Base-by-base conservation (phyloP, 257 asterid genomes). In the Solanum virginianum region DNA sequence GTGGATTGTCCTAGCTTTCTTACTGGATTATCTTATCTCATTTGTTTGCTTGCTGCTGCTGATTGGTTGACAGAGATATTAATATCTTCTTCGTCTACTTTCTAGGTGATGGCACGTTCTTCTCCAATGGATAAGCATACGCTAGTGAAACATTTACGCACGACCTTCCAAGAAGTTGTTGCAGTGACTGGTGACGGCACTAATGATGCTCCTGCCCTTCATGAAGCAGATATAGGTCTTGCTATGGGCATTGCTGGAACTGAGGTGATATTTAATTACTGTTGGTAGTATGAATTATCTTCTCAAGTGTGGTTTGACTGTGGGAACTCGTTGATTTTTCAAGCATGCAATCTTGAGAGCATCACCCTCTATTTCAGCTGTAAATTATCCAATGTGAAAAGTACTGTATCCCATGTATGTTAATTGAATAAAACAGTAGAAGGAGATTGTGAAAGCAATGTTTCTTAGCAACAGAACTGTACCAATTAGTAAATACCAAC, bases 101-200 rank as follows among this genome's bases (percentile, higher is more conserved):
- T 85, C 66, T 88, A 95, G 98, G 98, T 95, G 22, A 94, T 95
- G 98, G 98, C 97, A 87, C 98, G 98, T 81, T 95, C 98, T 83
- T 94, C 97, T 39, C 98, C 98, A 54, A 89, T 94, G 94, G 98
- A 95, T 91, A 95, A 95, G 88, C 98, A 94, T 86, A 87, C 90
- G 18, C 97, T 95, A 45, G 98, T 95, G 88, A 92, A 90, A 87
- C 94, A 88, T 87, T 86, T 94, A 85, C 93, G 98, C 56, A 86
- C 97, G 14, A 95, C 97, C 8, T 90, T 93, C 87, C 90, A 88
- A 75, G 98, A 95, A 84, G 98, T 95, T 71, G 98, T 95, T 88
- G 98, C 98, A 24, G 98, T 95, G 90, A 95, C 98, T 20, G 98
- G 98, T 85, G 98, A 95, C 85, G 98, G 98, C 51, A 95, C 98